Evolutionary conservation across 495 filamentous ascomycete genomes (phyloP).

Genomic region (Aspergillus cristatus): DNA sequence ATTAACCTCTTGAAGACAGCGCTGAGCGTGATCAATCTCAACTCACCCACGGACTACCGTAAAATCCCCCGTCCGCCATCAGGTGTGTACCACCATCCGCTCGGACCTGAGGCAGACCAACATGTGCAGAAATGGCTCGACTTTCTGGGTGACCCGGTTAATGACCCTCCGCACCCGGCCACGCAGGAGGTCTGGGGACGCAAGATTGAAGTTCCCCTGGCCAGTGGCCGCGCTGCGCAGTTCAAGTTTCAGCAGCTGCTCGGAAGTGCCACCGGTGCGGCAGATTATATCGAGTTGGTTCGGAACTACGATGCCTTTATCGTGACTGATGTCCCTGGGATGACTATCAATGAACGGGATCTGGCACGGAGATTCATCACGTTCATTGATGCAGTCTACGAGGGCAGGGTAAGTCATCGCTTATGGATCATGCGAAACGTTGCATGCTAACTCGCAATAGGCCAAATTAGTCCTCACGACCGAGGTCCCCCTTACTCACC

Average conservation of each 20-base stretch:
- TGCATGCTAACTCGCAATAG: slow-evolving; percentile 21
- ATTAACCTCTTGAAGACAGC: slow-evolving; percentile 81
- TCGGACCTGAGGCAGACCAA: slow-evolving; percentile 63
- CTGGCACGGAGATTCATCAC: slow-evolving; percentile 90
- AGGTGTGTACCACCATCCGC: slow-evolving; percentile 82
- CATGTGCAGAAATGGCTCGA: slow-evolving; percentile 93
- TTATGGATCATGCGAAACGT: neutral
- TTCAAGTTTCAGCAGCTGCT: slow-evolving; percentile 90
- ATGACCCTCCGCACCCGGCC: slow-evolving; percentile 65
- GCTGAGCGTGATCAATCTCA: slow-evolving; percentile 83
- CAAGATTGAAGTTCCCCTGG: slow-evolving; percentile 75
- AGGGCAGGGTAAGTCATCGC: slow-evolving; percentile 45
- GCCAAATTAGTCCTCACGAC: slow-evolving; percentile 94
- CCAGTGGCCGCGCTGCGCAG: slow-evolving; percentile 77
- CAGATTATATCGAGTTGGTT: slow-evolving; percentile 91
- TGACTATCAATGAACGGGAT: slow-evolving; percentile 81
- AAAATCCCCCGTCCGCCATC: slow-evolving; percentile 91
- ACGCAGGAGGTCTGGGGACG: slow-evolving; percentile 90
- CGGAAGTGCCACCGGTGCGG: slow-evolving; percentile 75
- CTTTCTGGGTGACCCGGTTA: slow-evolving; percentile 75
- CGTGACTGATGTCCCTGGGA: slow-evolving; percentile 81
- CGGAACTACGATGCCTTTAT: slow-evolving; percentile 86
- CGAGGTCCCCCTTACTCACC: slow-evolving; percentile 68
- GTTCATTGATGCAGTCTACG: slow-evolving; percentile 94
- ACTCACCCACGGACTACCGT: slow-evolving; percentile 93